Percentiles rank a stretch among this genome's conserved stretches.
phyloP scores from a whole-genome alignment of 2,329 filamentous ascomycete genomes.

The Aspergillus sp. region DNA sequence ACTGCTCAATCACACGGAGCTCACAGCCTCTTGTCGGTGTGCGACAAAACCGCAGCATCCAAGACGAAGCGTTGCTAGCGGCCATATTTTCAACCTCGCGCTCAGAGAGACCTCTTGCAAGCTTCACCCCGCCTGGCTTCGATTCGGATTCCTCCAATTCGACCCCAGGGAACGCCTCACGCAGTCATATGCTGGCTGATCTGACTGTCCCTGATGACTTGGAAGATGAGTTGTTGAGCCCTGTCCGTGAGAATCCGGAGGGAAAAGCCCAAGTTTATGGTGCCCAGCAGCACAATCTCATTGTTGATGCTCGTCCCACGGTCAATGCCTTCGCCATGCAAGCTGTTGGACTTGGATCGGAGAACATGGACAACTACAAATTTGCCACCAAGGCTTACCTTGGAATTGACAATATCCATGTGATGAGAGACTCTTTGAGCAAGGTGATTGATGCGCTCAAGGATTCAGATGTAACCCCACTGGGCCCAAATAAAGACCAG shows the following conservation, averaged over 20 bases:
- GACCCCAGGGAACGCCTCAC: constrained; percentile 52
- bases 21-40: constrained; percentile 90
- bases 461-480: constrained; percentile 81
- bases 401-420: constrained; percentile 97
- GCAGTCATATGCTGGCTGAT: constrained; percentile 50
- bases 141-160: constrained; percentile 47
- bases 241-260: constrained; percentile 59
- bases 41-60: constrained; percentile 83
- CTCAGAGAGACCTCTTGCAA: constrained; percentile 45
- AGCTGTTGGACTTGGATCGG: constrained; percentile 86
- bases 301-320: constrained; percentile 91
- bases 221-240: constrained; percentile 67
- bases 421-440: constrained; percentile 89
- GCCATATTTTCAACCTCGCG: constrained; percentile 82
- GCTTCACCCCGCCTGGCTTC: constrained; percentile 39
- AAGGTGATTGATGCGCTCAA: constrained; percentile 88
- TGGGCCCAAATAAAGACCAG: constrained; percentile 78
- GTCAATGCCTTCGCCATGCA: constrained; percentile 96
- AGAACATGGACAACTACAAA: constrained; percentile 97
- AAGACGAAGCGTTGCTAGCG: constrained; percentile 90
- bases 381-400: constrained; percentile 89
- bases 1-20: constrained; percentile 92
- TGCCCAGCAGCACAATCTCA: constrained; percentile 88
- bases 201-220: constrained; percentile 63
- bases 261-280: constrained; percentile 74